phyloP scores from a whole-genome alignment of 345 rosid species.

The Noccaea caerulescens region DNA sequence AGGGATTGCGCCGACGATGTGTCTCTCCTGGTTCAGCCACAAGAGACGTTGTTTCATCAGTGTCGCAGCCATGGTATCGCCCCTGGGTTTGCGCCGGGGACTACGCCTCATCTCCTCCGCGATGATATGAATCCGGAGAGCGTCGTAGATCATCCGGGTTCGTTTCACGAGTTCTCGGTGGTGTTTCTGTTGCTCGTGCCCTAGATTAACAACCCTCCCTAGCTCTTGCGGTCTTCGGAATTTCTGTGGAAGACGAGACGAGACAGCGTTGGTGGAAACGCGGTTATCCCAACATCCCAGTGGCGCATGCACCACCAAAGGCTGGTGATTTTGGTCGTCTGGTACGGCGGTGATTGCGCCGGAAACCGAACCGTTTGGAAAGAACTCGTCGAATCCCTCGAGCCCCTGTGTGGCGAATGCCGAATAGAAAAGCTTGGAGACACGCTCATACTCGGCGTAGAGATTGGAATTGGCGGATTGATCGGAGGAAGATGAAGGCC shows the following conservation, averaged over 20 bases:
- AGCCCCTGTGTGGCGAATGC: slow-evolving; percentile 50
- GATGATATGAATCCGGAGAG: slow-evolving; percentile 57
- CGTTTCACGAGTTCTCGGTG: slow-evolving; percentile 58
- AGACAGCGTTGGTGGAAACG: slow-evolving; percentile 22
- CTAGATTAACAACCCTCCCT: slow-evolving; percentile 56
- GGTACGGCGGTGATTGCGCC: slow-evolving; percentile 58
- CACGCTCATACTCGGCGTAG: slow-evolving; percentile 57
- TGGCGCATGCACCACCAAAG: not conserved
- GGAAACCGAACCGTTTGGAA: slow-evolving; percentile 49
- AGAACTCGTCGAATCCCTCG: slow-evolving; percentile 42
- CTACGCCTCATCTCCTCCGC: slow-evolving; percentile 50
- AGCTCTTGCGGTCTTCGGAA: slow-evolving; percentile 63
- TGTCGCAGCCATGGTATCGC: slow-evolving; percentile 55
- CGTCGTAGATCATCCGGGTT: slow-evolving; percentile 67
- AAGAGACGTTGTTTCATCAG: slow-evolving; percentile 59
- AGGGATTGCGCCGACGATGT: slow-evolving; percentile 74
- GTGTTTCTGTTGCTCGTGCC: slow-evolving; percentile 48
- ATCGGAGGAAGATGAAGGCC: not conserved
- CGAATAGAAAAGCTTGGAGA: slow-evolving; percentile 62
- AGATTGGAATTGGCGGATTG: slow-evolving; percentile 41
- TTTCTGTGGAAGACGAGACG: slow-evolving; percentile 31
- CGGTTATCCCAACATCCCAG: not conserved
- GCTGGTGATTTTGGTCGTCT: slow-evolving; percentile 24
- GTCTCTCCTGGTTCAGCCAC: slow-evolving; percentile 71
- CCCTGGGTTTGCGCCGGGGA: slow-evolving; percentile 49